Base-by-base conservation (phyloP, 345 rosid genomes). In the Linum lewisii region DNA sequence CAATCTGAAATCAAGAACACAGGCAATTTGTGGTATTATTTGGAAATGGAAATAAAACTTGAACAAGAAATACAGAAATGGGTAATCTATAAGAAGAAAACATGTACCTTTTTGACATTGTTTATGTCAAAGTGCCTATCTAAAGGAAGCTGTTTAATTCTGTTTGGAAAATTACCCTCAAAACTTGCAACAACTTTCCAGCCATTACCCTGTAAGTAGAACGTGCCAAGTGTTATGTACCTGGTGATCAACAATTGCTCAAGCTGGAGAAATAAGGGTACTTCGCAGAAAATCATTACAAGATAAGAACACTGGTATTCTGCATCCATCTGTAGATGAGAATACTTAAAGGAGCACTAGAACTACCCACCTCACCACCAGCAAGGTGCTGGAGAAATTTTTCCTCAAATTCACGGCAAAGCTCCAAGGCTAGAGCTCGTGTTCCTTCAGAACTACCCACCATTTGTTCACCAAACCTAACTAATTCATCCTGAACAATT, bases 341-440 rank as follows among this genome's bases (percentile, higher is more conserved):
- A 29, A 29, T 29, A 29, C 34, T 29, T 29, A 29, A 29, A 8
- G 34, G 5, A 29, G 34, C 4, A 29, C 7, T 3, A 29, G 7
- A 67, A 73, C 32, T 58, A 78, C 89, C 87, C 65, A 94, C 99
- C 76, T 94, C 99, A 66, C 96, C 95, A 63, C 95, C 87, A 15
- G 76, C 74, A 61, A 94, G 77, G 78, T 94, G 99, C 63, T 49
- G 86, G 69, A 94, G 96, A 82, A 94, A 94, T 71, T 84, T 94
- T 69, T 94, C 99, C 71, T 94, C 97, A 82, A 87, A 94, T 71
- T 94, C 97, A 65, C 99, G 97, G 68, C 99, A 94, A 37, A 94
- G 84, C 85, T 87, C 95, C 90, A 94, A 81, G 57, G 97, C 99
- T 57, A 94, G 66, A 66, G 97, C 97, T 79, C 86, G 79, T 38